A percentile compares a stretch with the other conserved stretches of the same genome.
Evolutionary conservation across 75 land plant genomes (phyloP).

Genomic region (Adiantum capillusveneris): DNA sequence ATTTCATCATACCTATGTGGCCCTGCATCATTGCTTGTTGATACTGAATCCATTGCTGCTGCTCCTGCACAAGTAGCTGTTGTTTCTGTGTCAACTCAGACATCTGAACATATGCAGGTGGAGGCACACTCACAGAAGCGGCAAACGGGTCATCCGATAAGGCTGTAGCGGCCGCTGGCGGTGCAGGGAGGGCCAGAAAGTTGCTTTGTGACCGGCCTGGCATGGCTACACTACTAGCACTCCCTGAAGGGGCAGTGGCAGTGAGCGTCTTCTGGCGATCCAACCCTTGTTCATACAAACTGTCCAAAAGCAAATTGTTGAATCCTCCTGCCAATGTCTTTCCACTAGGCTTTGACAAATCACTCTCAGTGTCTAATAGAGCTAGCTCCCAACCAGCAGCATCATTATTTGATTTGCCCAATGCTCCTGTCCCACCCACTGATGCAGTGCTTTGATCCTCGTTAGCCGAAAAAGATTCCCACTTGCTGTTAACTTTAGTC

Average conservation of each 20-base stretch:
- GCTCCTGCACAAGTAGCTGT: slow-evolving; percentile 69
- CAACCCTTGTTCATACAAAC: slow-evolving; percentile 81
- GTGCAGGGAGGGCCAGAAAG: slow-evolving; percentile 78
- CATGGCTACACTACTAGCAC: slow-evolving; percentile 86
- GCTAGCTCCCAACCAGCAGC: slow-evolving; percentile 94
- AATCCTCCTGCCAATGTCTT: slow-evolving; percentile 60
- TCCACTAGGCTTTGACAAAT: slow-evolving; percentile 45
- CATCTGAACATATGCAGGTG: slow-evolving; percentile 90
- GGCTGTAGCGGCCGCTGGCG: slow-evolving; percentile 39
- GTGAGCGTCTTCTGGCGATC: slow-evolving; percentile 46
- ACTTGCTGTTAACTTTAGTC: background rate
- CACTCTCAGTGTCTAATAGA: slow-evolving; percentile 67
- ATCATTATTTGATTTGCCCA: background rate
- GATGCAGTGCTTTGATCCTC: too few relatives aligned
- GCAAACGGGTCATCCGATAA: slow-evolving; percentile 71
- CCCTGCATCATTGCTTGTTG: slow-evolving; percentile 16
- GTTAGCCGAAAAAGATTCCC: too few relatives aligned
- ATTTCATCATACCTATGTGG: too few relatives aligned
- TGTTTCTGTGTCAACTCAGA: slow-evolving; percentile 82
- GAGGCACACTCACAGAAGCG: slow-evolving; percentile 64
- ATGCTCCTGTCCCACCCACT: too few relatives aligned
- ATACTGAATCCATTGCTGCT: slow-evolving; percentile 79
- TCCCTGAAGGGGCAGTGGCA: slow-evolving; percentile 39
- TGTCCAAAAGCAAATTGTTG: slow-evolving; percentile 63
- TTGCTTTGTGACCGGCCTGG: slow-evolving; percentile 30